Base-by-base conservation (phyloP, 768 basidiomycete species). In the Pleurotus citrinopileatus region DNA sequence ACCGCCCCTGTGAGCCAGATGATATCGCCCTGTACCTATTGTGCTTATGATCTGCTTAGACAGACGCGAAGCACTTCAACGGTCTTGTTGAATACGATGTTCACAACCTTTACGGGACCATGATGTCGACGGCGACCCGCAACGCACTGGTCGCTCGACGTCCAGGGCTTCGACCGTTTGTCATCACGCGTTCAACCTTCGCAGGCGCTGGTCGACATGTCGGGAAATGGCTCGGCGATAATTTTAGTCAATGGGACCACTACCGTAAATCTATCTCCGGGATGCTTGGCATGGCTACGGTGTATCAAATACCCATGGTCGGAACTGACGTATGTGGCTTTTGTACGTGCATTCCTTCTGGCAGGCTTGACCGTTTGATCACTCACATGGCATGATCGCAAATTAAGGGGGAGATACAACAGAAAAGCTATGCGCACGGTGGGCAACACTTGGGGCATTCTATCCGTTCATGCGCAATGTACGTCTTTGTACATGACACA, bases 391-490 rank as follows among this genome's bases (percentile, higher is more conserved):
- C n/a, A n/a, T n/a, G n/a, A n/a, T n/a, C n/a, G n/a, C n/a, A n/a
- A n/a, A n/a, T 12, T 52, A 45, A 83, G 83, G 69, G 28, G 79
- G 68, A 0, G 75, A 88, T 61, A 83, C 84, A 1, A 85, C 86
- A 1, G 86, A 86, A 63, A 79, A 76, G 5, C 71, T 91, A 1
- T 89, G 87, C 58, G 82, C 85, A 29, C 72, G 90, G 34, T 91
- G 90, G 89, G 87, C 85, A 10, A 86, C 76, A 72, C 72, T 91
- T 2, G 86, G 86, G 1, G 88, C 85, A 0, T 91, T 90, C 68
- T 83, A 84, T 65, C 87, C 89, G 0, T 91, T 91, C 74, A 88
- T 84, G 82, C 74, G 89, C 7, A 87, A 91, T 62, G 84, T 85
- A 53, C 65, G 81, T 66, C 0, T 23, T 6, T 7, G 7, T 7